Base-by-base conservation (phyloP, 805 yeast genomes). In the Candida broadrunensis region DNA sequence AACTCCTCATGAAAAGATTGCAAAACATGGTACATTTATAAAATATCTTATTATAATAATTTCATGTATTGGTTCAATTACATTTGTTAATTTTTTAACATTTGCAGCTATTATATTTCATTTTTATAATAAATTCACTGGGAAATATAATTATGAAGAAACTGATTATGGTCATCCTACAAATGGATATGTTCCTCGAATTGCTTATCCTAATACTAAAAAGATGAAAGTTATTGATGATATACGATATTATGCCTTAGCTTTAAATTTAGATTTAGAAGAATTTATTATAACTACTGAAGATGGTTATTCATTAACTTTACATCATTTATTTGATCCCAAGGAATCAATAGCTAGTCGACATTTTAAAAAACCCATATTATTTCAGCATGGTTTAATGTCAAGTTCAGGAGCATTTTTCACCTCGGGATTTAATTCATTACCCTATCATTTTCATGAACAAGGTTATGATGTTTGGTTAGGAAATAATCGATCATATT, bases 401-500 rank as follows among this genome's bases (percentile, higher is more conserved):
- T 96, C 90, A 55, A 84, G 95, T 17, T 80, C 91, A 0, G 97
- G 90, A 0, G 85, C 96, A 0, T 91, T 76, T 59, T 73, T 91
- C 21, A 83, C 96, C 0, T 68, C 86, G n/a, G 99, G 98, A 0
- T 71, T 74, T 42, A 79, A 84, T 44, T 84, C 96, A 9, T 61
- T 93, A 33, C 93, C 91, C 0, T 49, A 78, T 72, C 57, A 73
- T 70, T 55, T 70, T 71, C 37, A 60, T 29, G 64, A 68, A 24
- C 60, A 68, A 19, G 90, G 93, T 0, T 87, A 73, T 53, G 97
- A 89, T 50, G 88, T 89, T 7, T 89, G 97, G 97, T 58, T 89
- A 40, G 97, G 96, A 1, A 88, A 89, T 55, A 90, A 89, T 55
- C 65, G 99, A 46, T 84, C 96, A 49, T 95, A 96, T 5, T 85